Evolutionary conservation across 2,329 filamentous ascomycete species (phyloP), one percentile per base, ranked within the genome.

Genomic region (Juglanconis juglandina): DNA sequence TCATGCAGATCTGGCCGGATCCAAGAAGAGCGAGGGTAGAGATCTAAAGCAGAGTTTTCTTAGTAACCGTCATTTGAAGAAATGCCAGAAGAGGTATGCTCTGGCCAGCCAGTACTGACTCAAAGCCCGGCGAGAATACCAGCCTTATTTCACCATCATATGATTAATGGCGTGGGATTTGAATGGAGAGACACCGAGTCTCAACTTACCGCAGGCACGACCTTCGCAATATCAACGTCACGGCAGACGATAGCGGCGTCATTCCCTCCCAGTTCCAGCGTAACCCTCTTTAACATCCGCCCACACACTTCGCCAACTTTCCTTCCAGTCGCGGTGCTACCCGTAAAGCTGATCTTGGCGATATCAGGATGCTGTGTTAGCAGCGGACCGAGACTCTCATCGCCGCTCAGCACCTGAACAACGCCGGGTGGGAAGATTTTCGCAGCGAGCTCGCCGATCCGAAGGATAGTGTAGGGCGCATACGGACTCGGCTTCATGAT

Each of bases 281-380:
- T 79, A 1, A 79, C 68, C n/a, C 75, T 71, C 68, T 82, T 82
- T 34, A 82, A 64, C 0, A 78, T 79, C 62, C 72, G 73, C 3
- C 73, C 75, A 32, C 73, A 75, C 41, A 69, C 73, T 24, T 71
- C 75, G 71, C 77, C 77, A 6, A 81, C 74, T 39, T 69, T 72
- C 58, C 77, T 77, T 1, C 62, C 62, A 6, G 60, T 59, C 32
- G 39, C 42, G 1, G 53, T 83, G 10, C 82, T 86, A 3, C 86
- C 85, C 0, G 86, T 88, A 72, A 89, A 89, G 65, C 77, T 79
- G 68, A 89, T 81, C 76, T 87, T 88, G 59, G 81, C 77, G 58
- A 88, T 79, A 24, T 77, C 81, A 0, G 83, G 82, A 66, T 88
- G 85, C n/a, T 69, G 70, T 0, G 83, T 86, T 55, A 88, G 70